phyloP scores from a whole-genome alignment of 2,329 filamentous ascomycete genomes.

The Colletotrichum shisoi region DNA sequence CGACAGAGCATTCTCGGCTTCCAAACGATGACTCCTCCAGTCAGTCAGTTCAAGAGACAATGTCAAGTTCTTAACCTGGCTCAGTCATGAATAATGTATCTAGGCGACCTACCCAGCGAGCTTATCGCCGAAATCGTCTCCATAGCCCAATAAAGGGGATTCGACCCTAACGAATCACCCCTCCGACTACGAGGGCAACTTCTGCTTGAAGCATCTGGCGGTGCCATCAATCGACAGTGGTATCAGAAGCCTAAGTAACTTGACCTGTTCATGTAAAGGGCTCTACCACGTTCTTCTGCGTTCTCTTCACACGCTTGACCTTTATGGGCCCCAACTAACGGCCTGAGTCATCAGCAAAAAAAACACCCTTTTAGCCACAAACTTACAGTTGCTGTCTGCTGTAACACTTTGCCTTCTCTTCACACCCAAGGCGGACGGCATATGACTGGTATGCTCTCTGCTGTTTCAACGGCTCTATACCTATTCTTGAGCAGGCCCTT shows the following conservation, averaged over 20 bases:
- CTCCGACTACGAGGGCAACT: no score
- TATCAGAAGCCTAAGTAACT: no score
- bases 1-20: neutral
- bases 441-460: constrained; percentile 20
- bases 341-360: no score
- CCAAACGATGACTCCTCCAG: neutral
- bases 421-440: neutral
- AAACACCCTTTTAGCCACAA: no score
- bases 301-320: no score
- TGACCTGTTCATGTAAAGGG: no score
- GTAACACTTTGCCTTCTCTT: no score
- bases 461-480: constrained; percentile 8
- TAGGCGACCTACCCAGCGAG: neutral
- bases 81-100: neutral
- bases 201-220: no score
- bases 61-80: neutral
- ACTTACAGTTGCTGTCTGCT: no score
- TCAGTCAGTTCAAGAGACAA: neutral
- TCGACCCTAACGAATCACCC: neutral
- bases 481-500: constrained; percentile 5
- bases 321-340: no score
- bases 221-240: no score
- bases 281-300: no score
- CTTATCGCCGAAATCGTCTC: neutral
- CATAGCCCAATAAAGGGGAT: neutral